Evolutionary conservation across 331 rosid genomes (phyloP), one percentile per base, ranked within the genome.

Genomic region (Erythrophleum ivorense): DNA sequence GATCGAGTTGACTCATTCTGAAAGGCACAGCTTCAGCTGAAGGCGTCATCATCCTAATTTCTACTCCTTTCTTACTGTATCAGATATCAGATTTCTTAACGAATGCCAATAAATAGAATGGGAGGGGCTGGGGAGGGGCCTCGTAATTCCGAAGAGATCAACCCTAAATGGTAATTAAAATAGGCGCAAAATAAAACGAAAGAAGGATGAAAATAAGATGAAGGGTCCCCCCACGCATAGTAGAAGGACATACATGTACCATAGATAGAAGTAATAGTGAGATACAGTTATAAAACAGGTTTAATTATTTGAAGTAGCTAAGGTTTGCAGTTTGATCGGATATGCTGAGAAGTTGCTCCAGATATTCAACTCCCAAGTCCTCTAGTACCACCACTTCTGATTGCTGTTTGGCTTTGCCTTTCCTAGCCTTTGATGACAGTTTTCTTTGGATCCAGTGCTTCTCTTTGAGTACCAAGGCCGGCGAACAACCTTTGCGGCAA

Each of bases 381-480:
- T 79, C 77, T 0, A 79, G 59, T 60, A 79, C 60, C 60, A 79
- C 38, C 9, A 31, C 66, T 29, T 78, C 75, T 49, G 12, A 66
- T 38, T 53, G 29, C n/a, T 19, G 45, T 24, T 67, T 52, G 43
- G 24, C 52, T 52, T 66, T 66, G 48, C 11, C 46, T 40, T 67
- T 41, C 57, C 38, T 53, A 21, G 67, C 76, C 45, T 75, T 75
- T 12, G 64, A 38, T 40, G 75, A 78, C 13, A 66, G 3, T 59
- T 71, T 89, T 77, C 86, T 73, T 60, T 86, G 80, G 71, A 86
- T 34, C 14, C 80, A 78, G 85, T 89, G 89, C 66, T 46, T 86
- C 73, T 60, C 78, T 81, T 89, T 91, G 52, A 91, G 85, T 5
- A 88, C 90, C 24, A 86, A 84, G 2, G 89, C 90, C 2, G 95